Evolutionary conservation across 352 stramenopile species (phyloP), one percentile per base, ranked within the genome.

Genomic region (Phytophthora litchii): DNA sequence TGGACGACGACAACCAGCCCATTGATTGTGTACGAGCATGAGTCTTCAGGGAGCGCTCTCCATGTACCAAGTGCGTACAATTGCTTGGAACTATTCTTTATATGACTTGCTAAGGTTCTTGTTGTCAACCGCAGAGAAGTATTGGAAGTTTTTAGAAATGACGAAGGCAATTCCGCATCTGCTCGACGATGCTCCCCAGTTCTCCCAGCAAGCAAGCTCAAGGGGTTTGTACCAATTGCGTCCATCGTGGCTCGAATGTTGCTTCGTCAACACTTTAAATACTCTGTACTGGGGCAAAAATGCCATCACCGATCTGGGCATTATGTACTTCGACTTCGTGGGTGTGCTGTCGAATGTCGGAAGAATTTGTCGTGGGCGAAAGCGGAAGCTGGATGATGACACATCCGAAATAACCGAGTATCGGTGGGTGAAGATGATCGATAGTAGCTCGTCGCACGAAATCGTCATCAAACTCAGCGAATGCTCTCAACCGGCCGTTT

Each of bases 391-490:
- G 12, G n/a, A 23, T 2, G 36, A 53, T 23, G 54, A 60, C 19
- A 19, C 2, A 19, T 20, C 29, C 1, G 41, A 64, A 29, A 31
- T 69, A 27, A 72, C 47, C 5, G 57, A 71, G 21, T 89, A 70
- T 29, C 73, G 82, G 13, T 89, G 76, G 79, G 44, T 91, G 16
- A 89, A 89, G 48, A 58, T 73, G 36, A 85, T 91, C n/a, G 80
- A 91, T 34, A 37, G 42, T 20, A 82, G 60, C 40, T 83, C 73
- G 16, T 67, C 60, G 1, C 53, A 54, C 21, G 79, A 91, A 50
- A 55, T 89, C 12, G 61, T 84, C 14, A 60, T 89, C 25, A 66
- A 58, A 8, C 14, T 91, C 1, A 44, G 53, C 10, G 68, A 78
- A 13, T 77, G 64, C 42, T 86, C 79, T 1, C 71, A 86, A 27